A percentile compares a stretch with the other conserved stretches of the same genome.
phyloP scores from a whole-genome alignment of 2,329 filamentous ascomycete genomes.

The Malbranchea cinnamomea region DNA sequence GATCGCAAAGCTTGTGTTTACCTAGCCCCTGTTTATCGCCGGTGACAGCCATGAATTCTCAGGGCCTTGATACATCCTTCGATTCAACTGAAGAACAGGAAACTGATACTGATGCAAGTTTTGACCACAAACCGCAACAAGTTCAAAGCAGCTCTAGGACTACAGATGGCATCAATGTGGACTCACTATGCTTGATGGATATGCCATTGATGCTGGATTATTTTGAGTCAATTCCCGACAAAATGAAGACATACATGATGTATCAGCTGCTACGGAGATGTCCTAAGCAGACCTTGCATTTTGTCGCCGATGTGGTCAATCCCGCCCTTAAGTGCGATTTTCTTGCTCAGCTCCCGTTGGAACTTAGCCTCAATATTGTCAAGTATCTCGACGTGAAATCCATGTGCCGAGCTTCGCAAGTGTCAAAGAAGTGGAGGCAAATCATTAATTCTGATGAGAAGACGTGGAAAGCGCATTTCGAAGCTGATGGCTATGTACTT shows the following conservation, averaged over 20 bases:
- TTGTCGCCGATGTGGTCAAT: constrained; percentile 82
- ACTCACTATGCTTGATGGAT: constrained; percentile 45
- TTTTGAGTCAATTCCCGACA: constrained; percentile 79
- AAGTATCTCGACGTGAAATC: constrained; percentile 74
- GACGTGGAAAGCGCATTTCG: constrained; percentile 87
- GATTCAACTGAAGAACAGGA: constrained; percentile 26
- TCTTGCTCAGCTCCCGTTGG: constrained; percentile 63
- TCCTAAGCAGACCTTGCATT: constrained; percentile 71
- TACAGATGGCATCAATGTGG: constrained; percentile 27
- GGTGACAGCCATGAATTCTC: constrained; percentile 57
- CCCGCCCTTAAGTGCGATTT: constrained; percentile 93
- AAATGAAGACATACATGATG: constrained; percentile 93
- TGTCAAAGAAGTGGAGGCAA: constrained; percentile 85
- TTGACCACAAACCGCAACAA: constrained; percentile 18
- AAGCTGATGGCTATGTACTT: constrained; percentile 65
- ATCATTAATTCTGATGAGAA: constrained; percentile 87
- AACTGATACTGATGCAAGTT: constrained; percentile 28
- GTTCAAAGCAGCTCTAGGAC: constrained; percentile 5
- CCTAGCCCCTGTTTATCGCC: constrained; percentile 91
- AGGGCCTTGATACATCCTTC: constrained; percentile 28
- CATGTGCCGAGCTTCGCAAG: constrained; percentile 78
- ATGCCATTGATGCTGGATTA: constrained; percentile 75
- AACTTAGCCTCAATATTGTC: constrained; percentile 76
- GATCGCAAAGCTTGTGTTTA: constrained; percentile 78
- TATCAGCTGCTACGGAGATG: constrained; percentile 86